Base-by-base conservation (phyloP, 2,329 filamentous ascomycete species). In the Aspergillus ustus region DNA sequence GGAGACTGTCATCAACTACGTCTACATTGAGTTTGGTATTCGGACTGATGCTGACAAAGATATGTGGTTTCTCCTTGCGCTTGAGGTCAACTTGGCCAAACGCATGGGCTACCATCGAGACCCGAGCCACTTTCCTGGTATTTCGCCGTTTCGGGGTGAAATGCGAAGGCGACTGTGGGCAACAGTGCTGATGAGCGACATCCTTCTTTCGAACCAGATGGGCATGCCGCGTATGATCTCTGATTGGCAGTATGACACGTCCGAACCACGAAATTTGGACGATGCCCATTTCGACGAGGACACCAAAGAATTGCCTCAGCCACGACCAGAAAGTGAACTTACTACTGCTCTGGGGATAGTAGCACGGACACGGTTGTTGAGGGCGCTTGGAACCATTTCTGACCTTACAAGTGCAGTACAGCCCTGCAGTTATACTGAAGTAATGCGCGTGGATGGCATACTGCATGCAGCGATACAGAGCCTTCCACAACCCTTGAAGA, bases 151-250 rank as follows among this genome's bases (percentile, higher is more conserved):
- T 62, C 78, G 84, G 60, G 85, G 81, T 17, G 85, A 88, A 71
- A 84, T 80, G 71, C 69, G 79, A 28, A 70, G 78, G 25, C 73
- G 78, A 7, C 59, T 76, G 2, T 81, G 79, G 78, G 71, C 74
- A 7, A 72, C 72, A 22, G 65, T 77, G 3, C 63, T 73, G 2
- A 84, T 87, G 70, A 78, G 88, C 51, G 87, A 90, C 66, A 72
- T 86, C 2, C 75, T 89, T 11, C 80, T 85, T 1, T 83, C 85
- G 0, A 88, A 87, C 69, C 85, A 89, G 67, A 81, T 89, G 67
- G 88, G 87, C 1, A 76, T 90, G 43, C 87, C 87, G 2, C 83
- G 82, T 62, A 85, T 87, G 81, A 80, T 88, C 51, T 78, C 83
- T 51, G 80, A 82, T 22, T 82, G 86, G 61, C 83, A 88, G 59